Evolutionary conservation across 225 moss, liverwort and hornwort genomes (phyloP), one percentile per base, ranked within the genome.

Genomic region (Polytrichum formosum): DNA sequence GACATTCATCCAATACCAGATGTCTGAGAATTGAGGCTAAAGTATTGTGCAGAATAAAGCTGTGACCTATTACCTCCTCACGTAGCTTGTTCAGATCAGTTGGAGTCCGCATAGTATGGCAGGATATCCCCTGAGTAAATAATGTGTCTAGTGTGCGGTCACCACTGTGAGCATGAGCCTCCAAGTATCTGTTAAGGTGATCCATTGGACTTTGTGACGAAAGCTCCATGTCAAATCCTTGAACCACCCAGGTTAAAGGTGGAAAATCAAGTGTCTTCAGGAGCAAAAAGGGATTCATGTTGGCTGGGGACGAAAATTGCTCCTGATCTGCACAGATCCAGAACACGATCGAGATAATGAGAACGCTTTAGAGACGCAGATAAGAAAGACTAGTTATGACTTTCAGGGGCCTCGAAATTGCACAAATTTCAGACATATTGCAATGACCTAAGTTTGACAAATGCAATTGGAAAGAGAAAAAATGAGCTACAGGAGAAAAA

Each of bases 191-290:
- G 76, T 93, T 86, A 66, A 96, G 91, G 66, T 96, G 85, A 20
- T 91, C 93, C 90, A 88, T 91, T 23, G 95, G 95, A 68, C 78
- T 90, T 8, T 88, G 88, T 13, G 88, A 73, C 16, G 87, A 81
- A 67, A 95, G 75, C 54, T 92, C 95, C 75, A 96, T 93, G 73
- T 96, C 95, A 80, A 96, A 96, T 58, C 95, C 95, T 79, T 96
- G 95, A 6, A 96, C 95, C 26, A 93, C 95, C 95, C 95, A 96
- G 26, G 95, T 96, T 55, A 96, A 91, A 65, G 95, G 91, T 37
- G 95, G 95, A 64, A 96, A 96, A 60, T 90, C 81, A 18, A 96
- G 85, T 35, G 93, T 96, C 78, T 90, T 96, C 73, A 96, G 70
- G 5, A 96, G 83, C 18, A 96, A 76, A 37, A 84, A 78, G 19